Evolutionary conservation across 208 protist genomes (phyloP).

Genomic region (Crithidia sp.): DNA sequence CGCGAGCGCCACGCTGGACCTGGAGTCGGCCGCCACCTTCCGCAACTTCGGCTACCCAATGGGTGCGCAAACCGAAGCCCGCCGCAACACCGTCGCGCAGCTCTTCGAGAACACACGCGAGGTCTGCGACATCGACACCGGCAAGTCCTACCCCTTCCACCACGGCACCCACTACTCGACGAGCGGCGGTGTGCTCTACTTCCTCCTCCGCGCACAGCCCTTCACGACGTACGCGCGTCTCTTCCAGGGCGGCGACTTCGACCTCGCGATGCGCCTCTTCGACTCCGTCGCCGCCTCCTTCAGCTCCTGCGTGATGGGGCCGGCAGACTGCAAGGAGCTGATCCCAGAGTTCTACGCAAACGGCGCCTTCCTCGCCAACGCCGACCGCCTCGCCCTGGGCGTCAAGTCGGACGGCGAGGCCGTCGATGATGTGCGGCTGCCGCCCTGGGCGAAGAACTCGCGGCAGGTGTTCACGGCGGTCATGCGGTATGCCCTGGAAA

Average conservation of each 20-base stretch:
- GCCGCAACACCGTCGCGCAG: slow-evolving; percentile 73
- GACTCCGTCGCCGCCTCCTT: slow-evolving; percentile 87
- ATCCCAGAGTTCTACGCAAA: slow-evolving; percentile 97
- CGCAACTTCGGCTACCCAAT: slow-evolving; percentile 96
- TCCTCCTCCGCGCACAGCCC: slow-evolving; percentile 96
- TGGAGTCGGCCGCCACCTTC: slow-evolving; percentile 79
- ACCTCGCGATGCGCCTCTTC: slow-evolving; percentile 95
- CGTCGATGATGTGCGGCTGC: slow-evolving; percentile 93
- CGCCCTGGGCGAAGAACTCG: slow-evolving; percentile 95
- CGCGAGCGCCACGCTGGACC: slow-evolving; percentile 69
- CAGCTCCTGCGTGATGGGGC: slow-evolving; percentile 73
- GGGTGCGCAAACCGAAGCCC: slow-evolving; percentile 90
- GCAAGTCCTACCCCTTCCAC: slow-evolving; percentile 90
- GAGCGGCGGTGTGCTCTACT: slow-evolving; percentile 96
- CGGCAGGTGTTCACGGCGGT: slow-evolving; percentile 92
- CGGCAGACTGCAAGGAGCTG: slow-evolving; percentile 95
- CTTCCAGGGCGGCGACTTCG: slow-evolving; percentile 93
- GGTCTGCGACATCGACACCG: slow-evolving; percentile 34
- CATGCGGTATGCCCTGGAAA: slow-evolving; percentile 95
- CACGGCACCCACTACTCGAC: slow-evolving; percentile 99
- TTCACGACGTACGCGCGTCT: slow-evolving; percentile 93
- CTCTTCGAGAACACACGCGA: slow-evolving; percentile 76
- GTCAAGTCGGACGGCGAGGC: slow-evolving; percentile 78
- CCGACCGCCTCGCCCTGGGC: slow-evolving; percentile 87
- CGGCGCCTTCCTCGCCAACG: slow-evolving; percentile 93